These are phyloP conservation scores for Pseudogymnoascus sp. DNA, from an alignment of 2,329 filamentous ascomycete genomes.

Conservation along the genomic window DNA sequence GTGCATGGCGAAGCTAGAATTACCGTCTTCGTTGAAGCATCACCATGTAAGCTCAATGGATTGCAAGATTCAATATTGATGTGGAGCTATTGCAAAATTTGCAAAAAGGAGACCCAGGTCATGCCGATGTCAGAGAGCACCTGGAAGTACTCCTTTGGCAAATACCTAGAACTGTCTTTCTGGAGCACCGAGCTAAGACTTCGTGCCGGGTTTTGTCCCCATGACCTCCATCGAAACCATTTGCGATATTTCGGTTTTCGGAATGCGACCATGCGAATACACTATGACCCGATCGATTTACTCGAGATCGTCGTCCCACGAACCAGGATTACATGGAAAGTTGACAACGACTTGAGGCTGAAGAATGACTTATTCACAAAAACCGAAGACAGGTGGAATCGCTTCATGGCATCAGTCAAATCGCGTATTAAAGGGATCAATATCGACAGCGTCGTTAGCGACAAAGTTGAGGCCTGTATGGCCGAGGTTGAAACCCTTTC, in stretches of 20 bases:
- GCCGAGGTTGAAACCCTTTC: conserved; percentile 72
- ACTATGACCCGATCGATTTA: conserved; percentile 87
- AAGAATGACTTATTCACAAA: conserved; percentile 87
- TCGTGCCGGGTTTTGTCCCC: conserved; percentile 69
- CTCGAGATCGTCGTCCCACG: conserved; percentile 92
- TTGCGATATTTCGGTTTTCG: conserved; percentile 87
- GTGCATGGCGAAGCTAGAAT: conserved; percentile 94
- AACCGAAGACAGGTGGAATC: conserved; percentile 73
- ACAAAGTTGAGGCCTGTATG: conserved; percentile 77
- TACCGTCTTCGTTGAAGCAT: conserved; percentile 80
- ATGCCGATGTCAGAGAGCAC: conserved; percentile 89
- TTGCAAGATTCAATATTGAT: conserved; percentile 77
- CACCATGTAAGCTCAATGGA: conserved; percentile 57
- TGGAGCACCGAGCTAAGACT: conserved; percentile 82
- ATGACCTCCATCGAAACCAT: conserved; percentile 89
- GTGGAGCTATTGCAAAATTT: conserved; percentile 96
- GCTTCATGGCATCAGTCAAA: conserved; percentile 84
- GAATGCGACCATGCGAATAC: conserved; percentile 78
- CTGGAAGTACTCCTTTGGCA: conserved; percentile 98
- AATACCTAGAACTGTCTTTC: conserved; percentile 95
- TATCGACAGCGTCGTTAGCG: conserved; percentile 81
- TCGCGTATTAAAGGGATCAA: conserved; percentile 80
- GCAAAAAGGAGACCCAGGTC: conserved; percentile 81
- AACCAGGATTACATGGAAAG: conserved; percentile 91
- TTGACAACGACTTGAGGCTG: conserved; percentile 83